A percentile compares a stretch with the other conserved stretches of the same genome.
phyloP scores from a whole-genome alignment of 352 stramenopile genomes.

The Globisporangium solare region DNA sequence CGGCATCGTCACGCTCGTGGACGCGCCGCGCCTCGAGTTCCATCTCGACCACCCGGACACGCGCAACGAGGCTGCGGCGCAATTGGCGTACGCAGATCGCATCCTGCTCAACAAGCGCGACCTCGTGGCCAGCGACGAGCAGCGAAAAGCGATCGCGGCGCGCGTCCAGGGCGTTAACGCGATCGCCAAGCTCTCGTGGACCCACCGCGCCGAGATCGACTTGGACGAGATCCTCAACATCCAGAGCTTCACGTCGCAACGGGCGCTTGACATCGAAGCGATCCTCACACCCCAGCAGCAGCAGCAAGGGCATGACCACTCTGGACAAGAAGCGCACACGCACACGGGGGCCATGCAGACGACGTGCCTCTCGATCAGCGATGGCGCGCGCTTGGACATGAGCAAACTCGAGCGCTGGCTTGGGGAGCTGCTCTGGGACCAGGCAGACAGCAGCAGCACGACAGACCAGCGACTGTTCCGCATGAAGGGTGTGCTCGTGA shows the following conservation, averaged over 20 bases:
- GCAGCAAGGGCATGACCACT: conserved; percentile 14
- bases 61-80: conserved; percentile 87
- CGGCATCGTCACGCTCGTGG: conserved; percentile 96
- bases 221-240: conserved; percentile 76
- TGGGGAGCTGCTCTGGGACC: conserved; percentile 62
- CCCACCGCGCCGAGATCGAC: conserved; percentile 47
- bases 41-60: conserved; percentile 61
- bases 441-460: conserved; percentile 22
- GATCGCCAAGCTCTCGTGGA: conserved; percentile 63
- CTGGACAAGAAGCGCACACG: conserved; percentile 8
- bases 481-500: conserved; percentile 65
- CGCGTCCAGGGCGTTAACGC: conserved; percentile 56
- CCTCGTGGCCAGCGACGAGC: conserved; percentile 72
- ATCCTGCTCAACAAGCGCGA: conserved; percentile 99
- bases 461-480: conserved; percentile 52
- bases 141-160: conserved; percentile 34
- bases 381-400: conserved; percentile 26
- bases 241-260: conserved; percentile 68
- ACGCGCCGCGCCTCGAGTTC: conserved; percentile 90
- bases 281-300: conserved; percentile 16
- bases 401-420: conserved; percentile 72
- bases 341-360: conserved; percentile 73
- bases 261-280: conserved; percentile 52
- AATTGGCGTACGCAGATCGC: conserved; percentile 98
- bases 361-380: conserved; percentile 47